phyloP scores from a whole-genome alignment of 2,329 filamentous ascomycete species.

The Penicillium occitanis region DNA sequence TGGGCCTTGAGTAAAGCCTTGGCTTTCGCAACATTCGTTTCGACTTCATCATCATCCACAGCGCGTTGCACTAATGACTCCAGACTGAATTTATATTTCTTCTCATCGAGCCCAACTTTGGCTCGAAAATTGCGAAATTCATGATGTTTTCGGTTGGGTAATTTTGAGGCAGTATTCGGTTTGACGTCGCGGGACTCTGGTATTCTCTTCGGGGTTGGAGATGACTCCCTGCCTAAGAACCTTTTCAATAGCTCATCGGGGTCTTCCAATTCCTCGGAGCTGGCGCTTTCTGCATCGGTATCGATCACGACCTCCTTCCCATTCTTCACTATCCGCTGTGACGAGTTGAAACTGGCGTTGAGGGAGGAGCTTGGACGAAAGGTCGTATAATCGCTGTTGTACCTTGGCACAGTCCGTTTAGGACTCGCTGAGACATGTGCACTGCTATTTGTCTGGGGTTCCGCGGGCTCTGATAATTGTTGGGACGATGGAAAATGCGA shows the following conservation, averaged over 20 bases:
- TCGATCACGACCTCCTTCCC: constrained; percentile 58
- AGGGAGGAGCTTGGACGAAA: constrained; percentile 23
- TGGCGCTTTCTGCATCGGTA: constrained; percentile 69
- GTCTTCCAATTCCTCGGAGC: constrained; percentile 58
- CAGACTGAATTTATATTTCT: constrained; percentile 62
- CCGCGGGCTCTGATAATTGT: constrained; percentile 22
- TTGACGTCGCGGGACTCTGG: constrained; percentile 16
- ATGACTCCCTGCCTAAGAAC: constrained; percentile 26
- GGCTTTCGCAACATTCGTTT: constrained; percentile 51
- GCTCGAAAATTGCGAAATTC: constrained; percentile 11
- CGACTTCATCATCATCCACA: constrained; percentile 58
- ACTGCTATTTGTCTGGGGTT: constrained; percentile 24
- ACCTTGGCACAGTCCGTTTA: constrained; percentile 22
- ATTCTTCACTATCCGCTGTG: constrained; percentile 58
- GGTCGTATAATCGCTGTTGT: constrained; percentile 26
- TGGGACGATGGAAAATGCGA: constrained; percentile 25
- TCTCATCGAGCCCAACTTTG: constrained; percentile 33
- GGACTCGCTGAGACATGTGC: constrained; percentile 21
- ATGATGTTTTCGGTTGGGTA: constrained; percentile 16
- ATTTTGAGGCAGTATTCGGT: constrained; percentile 21
- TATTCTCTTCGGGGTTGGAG: constrained; percentile 22
- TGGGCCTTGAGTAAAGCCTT: constrained; percentile 34
- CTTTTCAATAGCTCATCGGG: constrained; percentile 53
- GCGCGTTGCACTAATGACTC: constrained; percentile 62
- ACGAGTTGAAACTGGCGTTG: constrained; percentile 30